Evolutionary conservation across 1,139 yeast species (phyloP), one percentile per base, ranked within the genome.

Genomic region (Candida albicans): DNA sequence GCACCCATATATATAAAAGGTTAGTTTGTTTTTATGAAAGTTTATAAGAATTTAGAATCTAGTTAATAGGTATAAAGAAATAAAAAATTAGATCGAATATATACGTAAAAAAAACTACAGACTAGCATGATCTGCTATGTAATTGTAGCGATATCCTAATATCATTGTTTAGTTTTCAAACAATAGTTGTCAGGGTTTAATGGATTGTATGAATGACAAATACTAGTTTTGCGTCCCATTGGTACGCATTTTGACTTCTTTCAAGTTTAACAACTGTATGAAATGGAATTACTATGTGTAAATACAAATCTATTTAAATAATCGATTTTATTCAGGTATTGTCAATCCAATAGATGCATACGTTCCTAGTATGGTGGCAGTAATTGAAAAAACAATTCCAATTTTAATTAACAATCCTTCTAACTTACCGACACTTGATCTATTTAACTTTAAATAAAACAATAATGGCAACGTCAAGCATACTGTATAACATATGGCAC

Each of bases 391-490:
- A 0, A 59, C 53, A 14, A 84, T 70, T 8, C 86, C 78, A 11
- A 61, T 13, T 49, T 71, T 64, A 44, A 86, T 73, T 7, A 69
- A 48, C 1, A 61, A 7, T 42, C 51, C 66, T 48, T 78, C 79
- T 31, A 56, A 44, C 2, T 51, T 47, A 4, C 75, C 61, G 37
- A 85, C 60, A 15, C 77, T 76, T 11, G 69, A 65, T 11, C 64
- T 59, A 56, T 83, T 84, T 33, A 87, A 69, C 45, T 69, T 70
- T 51, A 84, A 63, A 59, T 89, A 87, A 62, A 90, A 90, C 35
- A 79, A 56, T 12, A 87, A 68, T 3, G 97, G 97, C 26, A 89
- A 71, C 3, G 88, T 79, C 47, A 90, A 68, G 59, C 97, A 91
- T 37, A 90, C 83, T 1, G 84, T 75, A 58, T 86, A 86, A 55